These are phyloP conservation scores for Durusdinium trenchii DNA, from an alignment of 73 alveolate genomes.

Conservation along the genomic window DNA sequence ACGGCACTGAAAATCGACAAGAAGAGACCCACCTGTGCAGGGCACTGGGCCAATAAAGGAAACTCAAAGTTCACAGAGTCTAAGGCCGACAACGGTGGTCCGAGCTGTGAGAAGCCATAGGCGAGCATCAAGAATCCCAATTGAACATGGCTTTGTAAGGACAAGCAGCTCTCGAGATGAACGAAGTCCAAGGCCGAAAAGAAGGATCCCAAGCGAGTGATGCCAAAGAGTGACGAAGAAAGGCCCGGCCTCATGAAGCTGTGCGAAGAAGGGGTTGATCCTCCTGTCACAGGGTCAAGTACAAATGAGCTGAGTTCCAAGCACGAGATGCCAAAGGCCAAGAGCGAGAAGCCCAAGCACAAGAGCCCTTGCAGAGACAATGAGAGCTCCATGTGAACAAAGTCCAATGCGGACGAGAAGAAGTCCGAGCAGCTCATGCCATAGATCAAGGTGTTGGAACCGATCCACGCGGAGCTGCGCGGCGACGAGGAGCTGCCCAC, in stretches of 20 bases:
- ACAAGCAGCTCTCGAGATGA: not conserved
- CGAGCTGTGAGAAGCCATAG: slow-evolving; percentile 4
- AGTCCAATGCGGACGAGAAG: slow-evolving; percentile 22
- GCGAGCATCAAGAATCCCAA: not conserved
- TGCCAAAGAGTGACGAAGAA: not conserved
- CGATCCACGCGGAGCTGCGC: slow-evolving; percentile 32
- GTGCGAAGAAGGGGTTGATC: not conserved
- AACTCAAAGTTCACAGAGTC: slow-evolving; percentile 28
- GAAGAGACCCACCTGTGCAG: not conserved
- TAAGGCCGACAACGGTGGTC: not conserved
- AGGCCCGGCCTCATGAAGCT: slow-evolving; percentile 3
- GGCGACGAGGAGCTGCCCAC: not conserved
- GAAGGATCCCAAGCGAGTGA: not conserved
- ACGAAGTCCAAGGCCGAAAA: slow-evolving; percentile 19
- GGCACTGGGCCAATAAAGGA: not conserved
- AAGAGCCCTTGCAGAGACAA: slow-evolving; percentile 10
- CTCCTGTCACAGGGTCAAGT: slow-evolving; percentile 25
- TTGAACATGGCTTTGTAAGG: not conserved
- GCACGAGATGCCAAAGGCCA: slow-evolving; percentile 14
- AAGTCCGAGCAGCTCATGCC: slow-evolving; percentile 52
- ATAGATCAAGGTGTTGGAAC: not conserved
- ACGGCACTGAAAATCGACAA: not conserved
- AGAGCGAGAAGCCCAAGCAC: not conserved
- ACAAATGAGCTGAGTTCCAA: not conserved
- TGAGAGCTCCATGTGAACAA: not conserved